Evolutionary conservation across 371 early-diverging fungal species (phyloP).

Genomic region (Mortierella sp.): DNA sequence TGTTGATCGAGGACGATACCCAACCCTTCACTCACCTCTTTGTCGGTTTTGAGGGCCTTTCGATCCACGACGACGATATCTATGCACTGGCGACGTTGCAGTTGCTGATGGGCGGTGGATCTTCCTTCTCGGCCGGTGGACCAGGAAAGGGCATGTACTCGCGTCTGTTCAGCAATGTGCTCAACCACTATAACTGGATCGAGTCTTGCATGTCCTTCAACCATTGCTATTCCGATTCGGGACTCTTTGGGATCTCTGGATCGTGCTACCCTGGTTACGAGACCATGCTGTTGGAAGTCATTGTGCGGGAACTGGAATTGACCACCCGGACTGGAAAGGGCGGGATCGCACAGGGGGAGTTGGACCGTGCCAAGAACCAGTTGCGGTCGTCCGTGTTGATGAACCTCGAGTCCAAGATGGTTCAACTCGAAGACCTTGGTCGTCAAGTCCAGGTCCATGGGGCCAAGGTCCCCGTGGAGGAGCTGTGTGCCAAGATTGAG

Average conservation of each 20-base stretch:
- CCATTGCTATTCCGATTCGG: constrained; percentile 91
- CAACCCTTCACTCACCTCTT: constrained; percentile 87
- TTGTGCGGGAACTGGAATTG: constrained; percentile 84
- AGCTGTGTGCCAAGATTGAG: constrained; percentile 85
- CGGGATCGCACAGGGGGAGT: constrained; percentile 70
- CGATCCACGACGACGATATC: constrained; percentile 87
- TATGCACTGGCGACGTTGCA: constrained; percentile 94
- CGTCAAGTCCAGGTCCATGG: constrained; percentile 91
- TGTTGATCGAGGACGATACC: constrained; percentile 73
- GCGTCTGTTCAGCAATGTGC: constrained; percentile 93
- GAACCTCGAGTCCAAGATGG: constrained; percentile 93
- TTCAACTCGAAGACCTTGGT: constrained; percentile 95
- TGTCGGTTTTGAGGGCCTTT: constrained; percentile 90
- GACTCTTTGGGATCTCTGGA: constrained; percentile 95
- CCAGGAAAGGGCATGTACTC: constrained; percentile 99
- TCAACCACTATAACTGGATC: constrained; percentile 95
- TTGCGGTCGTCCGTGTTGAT: constrained; percentile 92
- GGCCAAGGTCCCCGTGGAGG: constrained; percentile 79
- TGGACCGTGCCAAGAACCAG: constrained; percentile 95
- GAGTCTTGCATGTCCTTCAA: constrained; percentile 94
- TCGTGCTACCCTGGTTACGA: constrained; percentile 82
- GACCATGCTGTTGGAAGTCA: constrained; percentile 80
- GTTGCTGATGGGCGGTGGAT: constrained; percentile 95
- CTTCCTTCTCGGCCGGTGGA: constrained; percentile 97
- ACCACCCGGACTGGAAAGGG: constrained; percentile 70